A percentile compares a stretch with the other conserved stretches of the same genome.
Evolutionary conservation across 768 basidiomycete species (phyloP).

Genomic region (Suillus subluteus): DNA sequence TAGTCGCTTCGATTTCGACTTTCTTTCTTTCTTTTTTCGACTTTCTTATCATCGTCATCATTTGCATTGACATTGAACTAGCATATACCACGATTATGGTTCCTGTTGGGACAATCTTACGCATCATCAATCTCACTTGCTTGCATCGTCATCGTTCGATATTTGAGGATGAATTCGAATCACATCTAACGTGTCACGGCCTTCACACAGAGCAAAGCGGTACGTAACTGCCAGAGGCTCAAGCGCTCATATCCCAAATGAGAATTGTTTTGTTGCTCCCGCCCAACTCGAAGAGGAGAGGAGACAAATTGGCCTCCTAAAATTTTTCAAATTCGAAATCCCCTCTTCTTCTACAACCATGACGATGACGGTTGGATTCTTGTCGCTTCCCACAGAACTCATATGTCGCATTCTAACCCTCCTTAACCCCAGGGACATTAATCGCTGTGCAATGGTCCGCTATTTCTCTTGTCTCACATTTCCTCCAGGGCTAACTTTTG

Average conservation of each 20-base stretch:
- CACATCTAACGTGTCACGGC: background rate
- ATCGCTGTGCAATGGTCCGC: background rate
- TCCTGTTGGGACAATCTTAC: background rate
- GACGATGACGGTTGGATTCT: background rate
- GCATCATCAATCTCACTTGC: background rate
- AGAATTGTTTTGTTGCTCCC: too few species aligned
- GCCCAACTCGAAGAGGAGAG: too few species aligned
- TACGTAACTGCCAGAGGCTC: too few species aligned
- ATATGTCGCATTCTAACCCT: background rate
- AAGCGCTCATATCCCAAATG: too few species aligned
- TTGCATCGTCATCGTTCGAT: background rate
- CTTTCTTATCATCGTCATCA: constrained; percentile 4
- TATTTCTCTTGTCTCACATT: background rate
- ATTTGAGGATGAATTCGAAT: background rate
- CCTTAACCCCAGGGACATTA: background rate
- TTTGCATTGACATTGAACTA: constrained; percentile 14
- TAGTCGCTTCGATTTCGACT: background rate
- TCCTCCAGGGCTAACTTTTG: background rate
- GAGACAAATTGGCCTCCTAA: background rate
- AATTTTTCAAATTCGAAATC: background rate
- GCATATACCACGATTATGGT: constrained; percentile 10
- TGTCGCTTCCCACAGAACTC: background rate
- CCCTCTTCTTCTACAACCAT: background rate
- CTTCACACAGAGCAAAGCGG: background rate
- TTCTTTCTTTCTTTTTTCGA: background rate